Evolutionary conservation across 2,329 filamentous ascomycete genomes (phyloP), one percentile per base, ranked within the genome.

Genomic region (Pseudofabraea citricarpa): DNA sequence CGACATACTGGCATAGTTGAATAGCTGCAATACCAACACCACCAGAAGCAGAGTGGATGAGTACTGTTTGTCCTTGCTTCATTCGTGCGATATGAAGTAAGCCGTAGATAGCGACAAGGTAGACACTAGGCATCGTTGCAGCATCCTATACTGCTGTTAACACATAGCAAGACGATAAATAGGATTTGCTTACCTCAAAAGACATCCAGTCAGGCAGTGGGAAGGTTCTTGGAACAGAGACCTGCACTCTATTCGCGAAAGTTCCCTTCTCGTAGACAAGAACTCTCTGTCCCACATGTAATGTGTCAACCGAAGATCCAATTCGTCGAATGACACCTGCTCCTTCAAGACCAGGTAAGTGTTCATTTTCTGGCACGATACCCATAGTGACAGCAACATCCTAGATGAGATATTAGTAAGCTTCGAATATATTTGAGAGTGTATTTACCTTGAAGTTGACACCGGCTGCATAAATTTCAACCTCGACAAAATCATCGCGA

Each of bases 51-150:
- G 54, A 48, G 16, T 61, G 54, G 5, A 68, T 58, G 1, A 68
- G 39, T 4, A 66, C 41, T 2, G 29, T 49, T 27, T 65, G 52
- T 6, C 49, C 48, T 6, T 40, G 45, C 16, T 46, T 16, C 5
- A 62, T 27, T 5, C 45, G 15, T 42, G 36, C 50, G 8, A 48
- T 23, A 9, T 46, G 31, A 16, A 46, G 38, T 13, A 54, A 22
- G 10, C 32, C 27, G 22, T 53, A 46, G 33, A 54, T 44, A 4
- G 46, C 49, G 3, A 40, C 41, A 40, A 22, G n/a, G 22, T 50
- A 48, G 1, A 65, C 59, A 3, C 67, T 64, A 0, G 69, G 67
- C 4, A 66, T 52, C 9, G 66, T 53, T 1, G 69, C 67, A 1
- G 62, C 68, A 2, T 62, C 59, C 24, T 65, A 13, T 37, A 15